Evolutionary conservation across 306 rosid species (phyloP), one percentile per base, ranked within the genome.

Genomic region (Spatholobus suberectus): DNA sequence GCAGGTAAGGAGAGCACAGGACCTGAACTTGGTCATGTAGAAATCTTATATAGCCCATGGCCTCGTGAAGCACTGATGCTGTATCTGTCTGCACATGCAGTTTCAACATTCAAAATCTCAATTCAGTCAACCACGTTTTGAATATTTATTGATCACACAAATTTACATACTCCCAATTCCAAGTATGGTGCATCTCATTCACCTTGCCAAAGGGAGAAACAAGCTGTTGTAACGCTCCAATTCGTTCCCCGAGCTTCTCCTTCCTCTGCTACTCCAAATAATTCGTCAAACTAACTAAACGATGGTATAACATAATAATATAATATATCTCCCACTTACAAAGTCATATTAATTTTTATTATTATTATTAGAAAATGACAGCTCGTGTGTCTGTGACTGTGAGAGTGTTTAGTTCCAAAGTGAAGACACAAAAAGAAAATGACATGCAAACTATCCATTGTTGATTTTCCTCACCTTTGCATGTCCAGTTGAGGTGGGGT

Each of bases 151-250:
- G 27, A 52, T 4, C 67, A 46, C 51, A 47, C 23, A 32, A 81
- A 46, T 34, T 67, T 1, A 34, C 65, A 75, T 29, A 70, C 13
- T 70, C 20, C 37, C 8, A 66, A 57, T 69, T 41, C 26, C n/a
- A 43, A 32, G 12, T 46, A 17, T 0, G 11, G 2, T 17, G 6
- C 6, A 32, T 32, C 12, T 17, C 41, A 18, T 79, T 68, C 51
- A 95, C 99, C 96, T 96, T 93, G 76, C 99, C 99, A 76, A 93
- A 96, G 12, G 99, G 99, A 72, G 99, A 96, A 75, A 94, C 99
- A 14, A 96, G 93, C 47, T 96, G 94, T 75, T 96, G 99, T 57
- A 96, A 79, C 4, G 96, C 89, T 76, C 91, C 83, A 76, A 94
- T 87, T 87, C 98, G 70, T 73, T 96, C 97, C 13, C 98, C 98